Evolutionary conservation across 1,284 basidiomycete species (phyloP), one percentile per base, ranked within the genome.

Genomic region (Naganishia cerealis): DNA sequence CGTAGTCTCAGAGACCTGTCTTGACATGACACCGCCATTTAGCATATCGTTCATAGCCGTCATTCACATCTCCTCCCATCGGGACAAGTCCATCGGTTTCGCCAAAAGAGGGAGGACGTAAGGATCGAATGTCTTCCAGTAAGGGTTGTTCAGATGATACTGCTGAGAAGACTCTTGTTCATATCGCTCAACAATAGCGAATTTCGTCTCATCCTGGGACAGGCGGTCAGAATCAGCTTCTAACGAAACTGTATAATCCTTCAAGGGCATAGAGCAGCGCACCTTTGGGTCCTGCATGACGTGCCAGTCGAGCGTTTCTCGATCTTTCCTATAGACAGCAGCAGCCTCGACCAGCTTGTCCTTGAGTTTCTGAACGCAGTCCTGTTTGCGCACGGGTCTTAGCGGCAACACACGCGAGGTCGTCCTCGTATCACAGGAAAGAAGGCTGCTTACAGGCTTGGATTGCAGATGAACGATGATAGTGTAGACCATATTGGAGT

Each of bases 121-220:
- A 18, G 79, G 79, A 68, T 80, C 78, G 62, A 79, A 80, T 0
- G 78, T 79, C 75, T 79, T 78, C 79, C 79, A 80, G 72, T 79
- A 79, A 26, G 78, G 78, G 71, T 78, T 79, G 66, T 74, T 74
- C 26, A 78, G 71, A 62, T 79, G 80, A 63, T 79, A 78, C 67
- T 77, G 70, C 70, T 80, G 77, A 10, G 77, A 78, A 0, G 75
- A 76, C 70, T 79, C 79, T 61, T 77, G 74, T 66, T 76, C 75
- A 72, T 80, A 81, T 67, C 80, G 68, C 76, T 81, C 80, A 7
- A 81, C 75, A 62, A 80, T 79, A 54, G 76, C 77, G 71, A 81
- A 81, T 65, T 80, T 80, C 61, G 78, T 77, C 50, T 72, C 71
- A 69, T 81, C 77, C 72, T 72, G 42, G 0, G 57, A 26, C 10